Conservation (phyloP, 805 yeast species). For the Starmerella apicola region DNA sequence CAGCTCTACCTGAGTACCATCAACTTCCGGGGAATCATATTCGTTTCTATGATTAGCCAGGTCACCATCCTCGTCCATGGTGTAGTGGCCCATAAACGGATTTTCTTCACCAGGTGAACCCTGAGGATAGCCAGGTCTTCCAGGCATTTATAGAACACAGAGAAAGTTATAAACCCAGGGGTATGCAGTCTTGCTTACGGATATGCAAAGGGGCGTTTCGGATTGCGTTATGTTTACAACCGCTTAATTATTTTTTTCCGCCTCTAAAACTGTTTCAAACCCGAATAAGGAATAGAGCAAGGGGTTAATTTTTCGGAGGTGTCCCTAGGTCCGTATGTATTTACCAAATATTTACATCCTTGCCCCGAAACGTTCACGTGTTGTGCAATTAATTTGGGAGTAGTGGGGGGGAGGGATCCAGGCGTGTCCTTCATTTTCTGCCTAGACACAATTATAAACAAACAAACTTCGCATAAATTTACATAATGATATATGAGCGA, state of each 20-base stretch:
- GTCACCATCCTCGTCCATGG: conserved; percentile 17
- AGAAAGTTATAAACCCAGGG: no score
- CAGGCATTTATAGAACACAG: conserved; percentile 11
- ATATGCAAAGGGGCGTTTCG: no score
- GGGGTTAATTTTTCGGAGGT: no score
- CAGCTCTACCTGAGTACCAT: conserved; percentile 5
- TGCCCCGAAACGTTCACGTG: conserved; percentile 2
- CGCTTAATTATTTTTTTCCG: no score
- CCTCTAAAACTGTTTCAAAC: no score
- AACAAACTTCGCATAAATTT: not conserved
- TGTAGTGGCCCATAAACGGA: conserved; percentile 17
- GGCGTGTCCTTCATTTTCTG: not conserved
- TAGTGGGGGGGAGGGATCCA: not conserved
- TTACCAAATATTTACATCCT: conserved; percentile 1
- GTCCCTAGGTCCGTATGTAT: no score
- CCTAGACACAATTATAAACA: not conserved
- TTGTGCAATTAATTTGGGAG: not conserved
- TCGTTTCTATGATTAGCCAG: conserved; percentile 12
- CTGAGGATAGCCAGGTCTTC: conserved; percentile 8
- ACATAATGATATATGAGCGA: no score
- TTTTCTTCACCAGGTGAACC: conserved; percentile 12
- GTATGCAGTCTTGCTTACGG: no score
- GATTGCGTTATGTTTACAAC: no score
- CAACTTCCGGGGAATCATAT: conserved; percentile 4
- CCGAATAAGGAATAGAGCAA: no score